Conservation (phyloP, 108 stramenopile genomes). For the Parietichytrium sp. region DNA sequence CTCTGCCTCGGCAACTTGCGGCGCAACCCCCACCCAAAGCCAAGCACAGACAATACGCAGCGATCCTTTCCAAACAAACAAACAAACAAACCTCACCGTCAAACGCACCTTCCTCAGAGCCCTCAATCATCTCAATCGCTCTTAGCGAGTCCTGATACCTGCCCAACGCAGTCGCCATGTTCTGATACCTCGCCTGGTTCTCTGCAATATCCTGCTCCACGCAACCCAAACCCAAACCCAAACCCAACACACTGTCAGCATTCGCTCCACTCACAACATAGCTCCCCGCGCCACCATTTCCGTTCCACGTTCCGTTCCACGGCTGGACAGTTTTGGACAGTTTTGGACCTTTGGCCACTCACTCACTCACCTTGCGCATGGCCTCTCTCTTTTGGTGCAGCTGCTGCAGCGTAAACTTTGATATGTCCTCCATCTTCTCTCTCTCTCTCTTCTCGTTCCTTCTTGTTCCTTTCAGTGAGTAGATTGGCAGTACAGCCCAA, state of each 20-base stretch:
- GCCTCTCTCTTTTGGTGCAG: slow-evolving; percentile 8
- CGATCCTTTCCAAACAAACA: not conserved
- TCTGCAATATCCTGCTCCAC: slow-evolving; percentile 7
- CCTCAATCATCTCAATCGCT: slow-evolving; percentile 5
- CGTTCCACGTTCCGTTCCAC: not conserved
- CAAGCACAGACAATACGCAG: not conserved
- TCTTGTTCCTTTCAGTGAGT: too few species aligned
- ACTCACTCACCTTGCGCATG: not conserved
- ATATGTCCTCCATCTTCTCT: too few species aligned
- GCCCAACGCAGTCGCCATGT: slow-evolving; percentile 14
- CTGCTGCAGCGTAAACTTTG: slow-evolving; percentile 27
- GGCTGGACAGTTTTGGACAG: not conserved
- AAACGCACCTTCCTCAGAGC: slow-evolving; percentile 18
- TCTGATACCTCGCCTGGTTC: not conserved
- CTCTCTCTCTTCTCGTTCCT: too few species aligned
- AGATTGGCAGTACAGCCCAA: too few species aligned
- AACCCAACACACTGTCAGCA: not conserved
- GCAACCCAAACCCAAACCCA: not conserved
- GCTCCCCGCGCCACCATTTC: not conserved
- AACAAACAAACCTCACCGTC: not conserved
- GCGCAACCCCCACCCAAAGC: not conserved
- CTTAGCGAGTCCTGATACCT: not conserved
- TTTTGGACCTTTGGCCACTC: not conserved
- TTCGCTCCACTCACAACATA: not conserved
- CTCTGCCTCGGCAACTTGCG: too few species aligned